These are phyloP conservation scores for Gracilaria caudata DNA, from an alignment of 23 red algal genomes.

Conservation along the genomic window DNA sequence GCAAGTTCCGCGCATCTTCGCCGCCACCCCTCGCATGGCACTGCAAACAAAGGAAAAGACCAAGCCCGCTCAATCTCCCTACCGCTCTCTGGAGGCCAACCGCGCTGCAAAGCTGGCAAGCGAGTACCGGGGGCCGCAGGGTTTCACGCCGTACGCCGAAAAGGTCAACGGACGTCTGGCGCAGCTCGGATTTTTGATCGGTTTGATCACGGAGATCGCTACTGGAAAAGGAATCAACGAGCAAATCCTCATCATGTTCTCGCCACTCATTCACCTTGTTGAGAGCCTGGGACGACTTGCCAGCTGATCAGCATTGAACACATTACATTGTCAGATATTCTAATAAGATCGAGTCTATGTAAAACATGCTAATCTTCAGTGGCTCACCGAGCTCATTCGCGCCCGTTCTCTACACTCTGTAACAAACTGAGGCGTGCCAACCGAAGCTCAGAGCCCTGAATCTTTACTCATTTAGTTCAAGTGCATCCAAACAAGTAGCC, in stretches of 20 bases:
- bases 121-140: slow-evolving; percentile 37
- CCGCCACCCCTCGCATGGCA: slow-evolving; percentile 21
- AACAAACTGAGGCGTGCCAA: too few species aligned
- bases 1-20: neutral
- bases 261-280: slow-evolving; percentile 17
- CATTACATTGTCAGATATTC: too few species aligned
- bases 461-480: neutral
- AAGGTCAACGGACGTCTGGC: slow-evolving; percentile 73
- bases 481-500: neutral
- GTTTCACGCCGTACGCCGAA: too few species aligned
- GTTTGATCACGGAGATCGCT: slow-evolving; percentile 50
- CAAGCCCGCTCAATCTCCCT: neutral
- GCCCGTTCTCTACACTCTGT: too few species aligned
- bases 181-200: slow-evolving; percentile 56
- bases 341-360: too few species aligned
- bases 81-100: slow-evolving; percentile 1
- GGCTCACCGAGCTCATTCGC: too few species aligned
- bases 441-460: too few species aligned
- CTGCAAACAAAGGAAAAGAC: neutral
- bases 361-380: too few species aligned
- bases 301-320: too few species aligned
- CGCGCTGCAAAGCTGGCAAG: neutral
- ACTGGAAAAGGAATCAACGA: slow-evolving; percentile 44
- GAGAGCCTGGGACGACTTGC: neutral
- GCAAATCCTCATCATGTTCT: slow-evolving; percentile 64